Evolutionary conservation across 169 alveolate genomes (phyloP), one percentile per base, ranked within the genome.

Genomic region (Cryptosporidium viatorum): DNA sequence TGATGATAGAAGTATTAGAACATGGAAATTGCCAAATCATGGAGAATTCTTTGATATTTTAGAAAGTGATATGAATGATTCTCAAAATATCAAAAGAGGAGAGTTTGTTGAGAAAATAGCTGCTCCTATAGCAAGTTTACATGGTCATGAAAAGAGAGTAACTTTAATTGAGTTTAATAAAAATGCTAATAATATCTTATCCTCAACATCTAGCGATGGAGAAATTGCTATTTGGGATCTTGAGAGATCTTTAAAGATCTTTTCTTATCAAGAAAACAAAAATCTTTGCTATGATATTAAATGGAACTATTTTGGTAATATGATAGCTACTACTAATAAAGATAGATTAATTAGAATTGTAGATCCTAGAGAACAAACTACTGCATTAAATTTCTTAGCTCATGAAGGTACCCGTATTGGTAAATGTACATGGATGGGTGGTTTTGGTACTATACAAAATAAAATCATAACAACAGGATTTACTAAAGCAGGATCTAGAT

Each of bases 371-470:
- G 65, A 59, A 65, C 69, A 80, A 39, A 37, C 68, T 1, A 65
- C 75, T 0, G 89, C 39, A 5, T 45, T 41, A 33, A 62, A 59
- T 26, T 80, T 80, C 39, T 41, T 35, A 18, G 75, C 89, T 37
- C 89, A 80, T 80, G 89, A 80, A 62, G 89, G 89, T 23, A 80
- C 89, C 35, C 51, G 89, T 45, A 80, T 80, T 29, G 89, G 89
- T 39, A 80, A 80, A 67, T 80, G 89, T 41, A 45, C 69, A 3
- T 80, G 89, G 89, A 12, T 80, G 70, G 89, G 75, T 21, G 89
- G 89, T 10, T 41, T 43, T 80, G 89, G 89, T 21, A 39, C 67
- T 18, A 80, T 62, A 43, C 73, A 80, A 48, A 80, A 80, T 14
- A 80, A 80, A 21, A 7, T 80, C 12, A 31, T 80, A 23, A 80